These are phyloP conservation scores for Pleurotus tuber-regium DNA, from an alignment of 768 basidiomycete species.

Conservation along the genomic window DNA sequence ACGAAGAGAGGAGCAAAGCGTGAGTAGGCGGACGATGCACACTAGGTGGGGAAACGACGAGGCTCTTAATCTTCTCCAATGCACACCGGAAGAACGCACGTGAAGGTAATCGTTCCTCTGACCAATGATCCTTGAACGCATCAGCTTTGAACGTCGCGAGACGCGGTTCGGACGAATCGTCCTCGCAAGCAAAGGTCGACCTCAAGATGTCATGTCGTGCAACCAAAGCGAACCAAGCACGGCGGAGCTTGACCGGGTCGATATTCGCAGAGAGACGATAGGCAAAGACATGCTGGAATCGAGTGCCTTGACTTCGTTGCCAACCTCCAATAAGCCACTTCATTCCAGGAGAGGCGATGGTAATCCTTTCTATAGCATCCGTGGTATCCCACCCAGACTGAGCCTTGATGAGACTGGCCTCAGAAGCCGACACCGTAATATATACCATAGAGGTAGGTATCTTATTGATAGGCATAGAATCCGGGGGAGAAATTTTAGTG, in stretches of 20 bases:
- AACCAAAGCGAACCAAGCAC: constrained; percentile 36
- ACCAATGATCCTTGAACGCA: constrained; percentile 19
- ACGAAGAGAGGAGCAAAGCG: constrained; percentile 22
- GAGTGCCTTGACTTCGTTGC: constrained; percentile 36
- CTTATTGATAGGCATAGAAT: too few relatives aligned
- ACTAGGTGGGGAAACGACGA: constrained; percentile 23
- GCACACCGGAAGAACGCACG: constrained; percentile 15
- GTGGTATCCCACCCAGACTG: constrained; percentile 17
- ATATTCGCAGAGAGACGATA: constrained; percentile 31
- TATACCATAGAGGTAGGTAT: too few relatives aligned
- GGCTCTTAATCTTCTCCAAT: constrained; percentile 20
- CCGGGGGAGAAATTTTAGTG: constrained; percentile 12
- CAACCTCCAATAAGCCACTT: constrained; percentile 41
- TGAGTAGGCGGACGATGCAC: constrained; percentile 20
- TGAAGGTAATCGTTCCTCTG: constrained; percentile 16
- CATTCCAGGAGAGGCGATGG: constrained; percentile 27
- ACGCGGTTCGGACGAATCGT: constrained; percentile 22
- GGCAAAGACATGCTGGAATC: constrained; percentile 43
- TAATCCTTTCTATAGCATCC: constrained; percentile 22
- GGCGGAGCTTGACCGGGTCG: constrained; percentile 24
- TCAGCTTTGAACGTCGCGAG: constrained; percentile 24
- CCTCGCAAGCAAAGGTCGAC: constrained; percentile 37
- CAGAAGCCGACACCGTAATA: constrained; percentile 12
- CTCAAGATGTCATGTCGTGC: constrained; percentile 36
- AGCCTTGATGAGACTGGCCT: constrained; percentile 18